Conservation (phyloP, 768 basidiomycete species). For the Tylopilus cervinicoccineus region DNA sequence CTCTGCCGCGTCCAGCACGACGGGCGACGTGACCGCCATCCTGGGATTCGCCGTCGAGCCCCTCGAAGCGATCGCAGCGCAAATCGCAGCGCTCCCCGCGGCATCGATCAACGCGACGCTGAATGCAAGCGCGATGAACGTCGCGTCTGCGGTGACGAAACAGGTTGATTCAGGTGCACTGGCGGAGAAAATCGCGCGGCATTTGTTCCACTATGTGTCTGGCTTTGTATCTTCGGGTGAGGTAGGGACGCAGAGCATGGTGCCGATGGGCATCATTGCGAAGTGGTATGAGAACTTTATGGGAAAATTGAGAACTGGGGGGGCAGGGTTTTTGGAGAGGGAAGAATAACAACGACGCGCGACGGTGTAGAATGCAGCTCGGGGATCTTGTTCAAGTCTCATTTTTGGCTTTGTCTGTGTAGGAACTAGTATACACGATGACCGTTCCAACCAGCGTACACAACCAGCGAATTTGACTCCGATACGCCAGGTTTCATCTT, state of each 20-base stretch:
- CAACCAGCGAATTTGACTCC: too few species aligned
- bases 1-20: constrained; percentile 25
- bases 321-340: constrained; percentile 59
- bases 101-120: constrained; percentile 24
- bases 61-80: constrained; percentile 52
- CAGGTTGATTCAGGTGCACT: constrained; percentile 11
- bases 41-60: constrained; percentile 83
- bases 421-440: background rate
- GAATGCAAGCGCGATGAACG: constrained; percentile 5
- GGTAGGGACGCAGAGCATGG: constrained; percentile 46
- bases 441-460: too few species aligned
- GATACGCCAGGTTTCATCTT: too few species aligned
- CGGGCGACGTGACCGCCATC: constrained; percentile 59
- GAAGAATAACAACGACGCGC: constrained; percentile 5
- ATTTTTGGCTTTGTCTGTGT: background rate
- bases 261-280: constrained; percentile 60
- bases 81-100: constrained; percentile 47
- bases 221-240: constrained; percentile 50
- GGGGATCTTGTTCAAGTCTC: too few species aligned
- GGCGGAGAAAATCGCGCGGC: constrained; percentile 44
- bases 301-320: constrained; percentile 54
- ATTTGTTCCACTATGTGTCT: constrained; percentile 72
- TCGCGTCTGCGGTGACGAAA: constrained; percentile 13
- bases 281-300: constrained; percentile 73
- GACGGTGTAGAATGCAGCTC: background rate